A percentile compares a stretch with the other conserved stretches of the same genome.
Evolutionary conservation across 2,329 filamentous ascomycete genomes (phyloP).

Genomic region (Phyllosticta citrichinensis): DNA sequence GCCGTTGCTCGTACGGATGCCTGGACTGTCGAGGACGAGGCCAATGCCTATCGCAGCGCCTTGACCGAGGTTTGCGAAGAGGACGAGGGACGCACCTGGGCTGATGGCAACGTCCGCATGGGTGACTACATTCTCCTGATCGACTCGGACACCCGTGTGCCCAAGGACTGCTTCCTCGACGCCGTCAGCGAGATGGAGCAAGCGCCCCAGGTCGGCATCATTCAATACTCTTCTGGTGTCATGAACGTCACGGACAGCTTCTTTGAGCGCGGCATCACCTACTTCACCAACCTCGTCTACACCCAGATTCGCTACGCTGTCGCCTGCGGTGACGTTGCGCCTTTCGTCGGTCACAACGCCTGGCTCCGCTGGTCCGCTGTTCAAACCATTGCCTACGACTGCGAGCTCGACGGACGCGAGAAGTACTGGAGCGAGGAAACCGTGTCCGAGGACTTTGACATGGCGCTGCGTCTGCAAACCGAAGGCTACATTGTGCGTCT

Average conservation of each 20-base stretch:
- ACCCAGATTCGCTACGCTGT: slow-evolving; percentile 69
- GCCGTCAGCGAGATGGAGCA: slow-evolving; percentile 63
- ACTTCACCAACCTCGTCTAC: slow-evolving; percentile 57
- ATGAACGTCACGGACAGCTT: slow-evolving; percentile 63
- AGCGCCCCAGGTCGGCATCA: slow-evolving; percentile 58
- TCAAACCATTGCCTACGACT: slow-evolving; percentile 60
- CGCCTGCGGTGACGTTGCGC: slow-evolving; percentile 64
- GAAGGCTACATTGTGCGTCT: slow-evolving; percentile 64
- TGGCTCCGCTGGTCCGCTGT: slow-evolving; percentile 66
- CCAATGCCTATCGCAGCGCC: slow-evolving; percentile 39
- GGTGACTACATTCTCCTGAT: slow-evolving; percentile 58
- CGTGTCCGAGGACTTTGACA: slow-evolving; percentile 74
- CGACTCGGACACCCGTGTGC: slow-evolving; percentile 61
- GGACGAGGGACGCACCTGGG: slow-evolving; percentile 46
- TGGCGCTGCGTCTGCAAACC: slow-evolving; percentile 66
- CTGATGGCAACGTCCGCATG: slow-evolving; percentile 50
- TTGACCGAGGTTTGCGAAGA: slow-evolving; percentile 44
- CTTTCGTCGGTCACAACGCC: slow-evolving; percentile 74
- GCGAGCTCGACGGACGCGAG: slow-evolving; percentile 57
- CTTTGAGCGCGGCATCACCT: slow-evolving; percentile 35
- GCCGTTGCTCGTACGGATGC: slow-evolving; percentile 45
- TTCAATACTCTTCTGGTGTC: slow-evolving; percentile 51
- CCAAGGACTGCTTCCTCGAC: slow-evolving; percentile 56
- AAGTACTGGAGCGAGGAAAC: slow-evolving; percentile 77
- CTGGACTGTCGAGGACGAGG: slow-evolving; percentile 45